A percentile compares a stretch with the other conserved stretches of the same genome.
These are phyloP conservation scores for Quercus lobata DNA, from an alignment of 331 rosid species.

Conservation along the genomic window DNA sequence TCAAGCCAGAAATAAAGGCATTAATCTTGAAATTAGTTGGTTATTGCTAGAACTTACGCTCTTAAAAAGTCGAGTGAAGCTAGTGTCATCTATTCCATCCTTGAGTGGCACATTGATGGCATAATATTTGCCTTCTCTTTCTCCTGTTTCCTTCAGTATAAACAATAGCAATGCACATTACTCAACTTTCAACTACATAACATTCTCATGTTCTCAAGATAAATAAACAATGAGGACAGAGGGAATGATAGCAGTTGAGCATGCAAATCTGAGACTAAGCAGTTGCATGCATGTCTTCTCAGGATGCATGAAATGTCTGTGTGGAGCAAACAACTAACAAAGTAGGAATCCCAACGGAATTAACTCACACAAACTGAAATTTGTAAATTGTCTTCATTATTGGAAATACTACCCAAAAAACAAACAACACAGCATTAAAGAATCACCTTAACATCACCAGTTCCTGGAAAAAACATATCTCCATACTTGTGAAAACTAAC, in stretches of 20 bases:
- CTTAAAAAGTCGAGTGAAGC: conserved; percentile 94
- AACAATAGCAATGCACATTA: conserved; percentile 39
- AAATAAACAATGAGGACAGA: not conserved
- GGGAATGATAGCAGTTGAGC: not conserved
- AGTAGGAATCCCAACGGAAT: not conserved
- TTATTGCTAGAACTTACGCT: conserved; percentile 57
- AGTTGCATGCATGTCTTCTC: not conserved
- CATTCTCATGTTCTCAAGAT: conserved; percentile 4
- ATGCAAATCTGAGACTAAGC: not conserved
- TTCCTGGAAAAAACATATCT: conserved; percentile 90
- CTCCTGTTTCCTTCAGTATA: conserved; percentile 93
- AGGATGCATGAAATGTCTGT: not conserved
- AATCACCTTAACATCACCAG: conserved; percentile 95
- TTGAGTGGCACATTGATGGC: conserved; percentile 97
- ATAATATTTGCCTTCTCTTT: conserved; percentile 93
- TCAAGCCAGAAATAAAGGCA: conserved; percentile 22
- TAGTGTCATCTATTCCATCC: conserved; percentile 95
- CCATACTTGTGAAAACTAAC: conserved; percentile 98
- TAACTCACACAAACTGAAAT: not conserved
- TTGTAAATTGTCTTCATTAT: not conserved
- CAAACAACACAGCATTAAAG: conserved; percentile 20
- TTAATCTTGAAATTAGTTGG: not conserved
- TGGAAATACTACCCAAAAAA: not conserved
- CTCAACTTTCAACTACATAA: not conserved
- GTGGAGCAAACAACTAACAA: not conserved